Percentiles rank a stretch among this genome's conserved stretches.
phyloP scores from a whole-genome alignment of 768 basidiomycete species.

The Postia placenta region DNA sequence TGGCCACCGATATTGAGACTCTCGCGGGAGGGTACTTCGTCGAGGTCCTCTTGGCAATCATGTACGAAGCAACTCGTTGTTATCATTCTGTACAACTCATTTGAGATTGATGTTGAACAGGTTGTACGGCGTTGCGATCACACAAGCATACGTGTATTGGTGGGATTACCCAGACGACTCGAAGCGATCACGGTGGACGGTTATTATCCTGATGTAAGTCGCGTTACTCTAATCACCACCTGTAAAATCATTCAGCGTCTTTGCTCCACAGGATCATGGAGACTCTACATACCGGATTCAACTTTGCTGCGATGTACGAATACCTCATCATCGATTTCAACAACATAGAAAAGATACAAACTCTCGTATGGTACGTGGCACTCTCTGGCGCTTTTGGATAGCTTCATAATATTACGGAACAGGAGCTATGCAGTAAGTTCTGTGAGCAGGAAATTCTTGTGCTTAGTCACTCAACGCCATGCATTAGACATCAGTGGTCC shows the following conservation, averaged over 20 bases:
- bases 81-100: background rate
- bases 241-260: background rate
- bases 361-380: constrained; percentile 7
- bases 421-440: constrained; percentile 6
- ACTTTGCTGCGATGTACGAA: constrained; percentile 1
- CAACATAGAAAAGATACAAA: background rate
- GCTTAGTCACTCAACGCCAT: background rate
- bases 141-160: background rate
- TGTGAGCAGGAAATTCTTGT: background rate
- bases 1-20: background rate
- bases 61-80: too few relatives aligned
- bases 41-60: background rate
- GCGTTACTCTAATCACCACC: background rate
- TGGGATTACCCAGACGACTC: background rate
- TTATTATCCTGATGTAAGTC: background rate
- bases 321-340: constrained; percentile 6
- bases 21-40: background rate
- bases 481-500: background rate
- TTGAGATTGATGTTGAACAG: background rate
- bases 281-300: constrained; percentile 1
- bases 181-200: background rate
- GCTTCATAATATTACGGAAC: background rate
- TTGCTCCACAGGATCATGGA: constrained; percentile 1
- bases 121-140: background rate
- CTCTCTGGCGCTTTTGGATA: background rate